A percentile compares a stretch with the other conserved stretches of the same genome.
These are phyloP conservation scores for Chrysochromulina parva DNA, from an alignment of 78 protist genomes.

Conservation along the genomic window DNA sequence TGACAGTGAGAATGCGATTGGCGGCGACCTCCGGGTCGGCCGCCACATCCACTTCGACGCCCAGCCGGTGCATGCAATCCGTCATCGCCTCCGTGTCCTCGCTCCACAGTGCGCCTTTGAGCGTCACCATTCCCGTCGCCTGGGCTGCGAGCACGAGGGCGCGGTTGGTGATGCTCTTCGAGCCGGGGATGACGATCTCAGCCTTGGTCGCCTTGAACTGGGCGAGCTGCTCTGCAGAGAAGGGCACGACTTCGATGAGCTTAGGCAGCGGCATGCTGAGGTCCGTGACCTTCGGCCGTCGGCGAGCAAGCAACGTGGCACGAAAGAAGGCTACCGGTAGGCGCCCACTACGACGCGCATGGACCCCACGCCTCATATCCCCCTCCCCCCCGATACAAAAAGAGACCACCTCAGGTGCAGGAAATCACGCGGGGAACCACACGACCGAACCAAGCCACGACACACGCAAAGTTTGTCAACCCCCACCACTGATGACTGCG, in stretches of 20 bases:
- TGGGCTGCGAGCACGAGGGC: neutral
- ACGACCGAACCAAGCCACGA: too few species aligned
- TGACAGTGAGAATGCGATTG: neutral
- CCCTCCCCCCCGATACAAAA: too few species aligned
- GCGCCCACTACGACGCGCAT: too few species aligned
- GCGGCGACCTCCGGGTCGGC: neutral
- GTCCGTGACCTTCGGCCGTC: too few species aligned
- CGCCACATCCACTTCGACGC: neutral
- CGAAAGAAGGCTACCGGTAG: too few species aligned
- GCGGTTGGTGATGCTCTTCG: slow-evolving; percentile 6
- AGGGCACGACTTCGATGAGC: neutral
- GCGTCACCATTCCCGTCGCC: neutral
- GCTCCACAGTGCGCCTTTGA: neutral
- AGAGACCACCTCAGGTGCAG: too few species aligned
- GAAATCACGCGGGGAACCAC: too few species aligned
- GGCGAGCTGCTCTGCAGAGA: neutral
- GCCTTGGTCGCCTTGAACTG: neutral
- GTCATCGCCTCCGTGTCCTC: slow-evolving; percentile 2
- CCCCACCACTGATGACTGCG: too few species aligned
- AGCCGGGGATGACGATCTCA: neutral
- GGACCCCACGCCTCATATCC: too few species aligned
- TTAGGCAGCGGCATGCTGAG: too few species aligned
- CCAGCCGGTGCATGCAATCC: neutral
- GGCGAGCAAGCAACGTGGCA: too few species aligned
- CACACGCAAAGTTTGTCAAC: too few species aligned